Percentiles rank a stretch among this genome's conserved stretches.
Conservation (phyloP, 768 basidiomycete genomes). For the Suillus paluster region DNA sequence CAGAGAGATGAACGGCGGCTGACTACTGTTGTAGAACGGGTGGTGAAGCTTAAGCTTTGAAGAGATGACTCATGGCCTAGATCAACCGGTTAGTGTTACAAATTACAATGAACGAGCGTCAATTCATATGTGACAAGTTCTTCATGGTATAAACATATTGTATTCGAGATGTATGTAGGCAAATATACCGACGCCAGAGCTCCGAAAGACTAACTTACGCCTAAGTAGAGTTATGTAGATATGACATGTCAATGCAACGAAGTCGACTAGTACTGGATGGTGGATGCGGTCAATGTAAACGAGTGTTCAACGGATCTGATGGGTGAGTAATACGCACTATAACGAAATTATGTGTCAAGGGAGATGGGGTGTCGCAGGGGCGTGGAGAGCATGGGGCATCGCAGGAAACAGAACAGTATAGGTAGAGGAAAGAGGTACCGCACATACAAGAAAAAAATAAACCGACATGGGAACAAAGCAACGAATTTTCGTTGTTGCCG, state of each 20-base stretch:
- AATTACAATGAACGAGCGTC: no score
- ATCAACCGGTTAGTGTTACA: no score
- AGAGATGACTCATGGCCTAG: no score
- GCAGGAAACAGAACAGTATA: background rate
- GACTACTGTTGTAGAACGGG: no score
- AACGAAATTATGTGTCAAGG: background rate
- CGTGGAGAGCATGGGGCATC: background rate
- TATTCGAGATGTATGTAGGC: constrained; percentile 2
- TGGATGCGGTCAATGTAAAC: constrained; percentile 5
- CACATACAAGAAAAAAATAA: constrained; percentile 6
- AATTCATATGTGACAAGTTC: background rate
- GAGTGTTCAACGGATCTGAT: constrained; percentile 1
- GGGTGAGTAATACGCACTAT: background rate
- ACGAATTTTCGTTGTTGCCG: background rate
- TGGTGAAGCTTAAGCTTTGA: no score
- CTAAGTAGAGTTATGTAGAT: background rate
- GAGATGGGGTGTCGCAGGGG: background rate
- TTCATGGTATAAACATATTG: background rate
- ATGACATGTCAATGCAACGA: background rate
- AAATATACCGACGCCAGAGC: constrained; percentile 1
- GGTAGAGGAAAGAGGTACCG: constrained; percentile 1
- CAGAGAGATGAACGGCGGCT: no score
- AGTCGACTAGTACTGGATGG: background rate
- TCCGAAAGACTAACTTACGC: background rate
- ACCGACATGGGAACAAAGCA: background rate